Evolutionary conservation across 805 yeast genomes (phyloP), one percentile per base, ranked within the genome.

Genomic region (Babjeviella inositovora): DNA sequence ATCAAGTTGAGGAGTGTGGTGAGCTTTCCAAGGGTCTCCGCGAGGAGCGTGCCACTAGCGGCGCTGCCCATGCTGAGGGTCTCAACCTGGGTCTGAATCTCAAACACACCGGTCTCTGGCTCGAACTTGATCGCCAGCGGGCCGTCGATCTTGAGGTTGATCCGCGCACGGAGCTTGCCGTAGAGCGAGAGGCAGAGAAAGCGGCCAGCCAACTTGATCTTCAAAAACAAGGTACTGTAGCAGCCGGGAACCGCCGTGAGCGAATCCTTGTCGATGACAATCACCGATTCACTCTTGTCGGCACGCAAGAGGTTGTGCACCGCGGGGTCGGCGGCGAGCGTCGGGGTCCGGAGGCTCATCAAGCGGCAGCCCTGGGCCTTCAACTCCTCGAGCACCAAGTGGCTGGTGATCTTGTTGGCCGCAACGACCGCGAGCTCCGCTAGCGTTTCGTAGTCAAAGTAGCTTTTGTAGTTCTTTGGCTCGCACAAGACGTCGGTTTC

Each of bases 361-460:
- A 54, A 47, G 18, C 41, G 38, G 23, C 67, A 54, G 1, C 52
- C 49, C 26, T 51, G 49, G 9, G 34, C 38, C 16, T 43, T 47
- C 25, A 66, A 43, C 30, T 66, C 73, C 31, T 60, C 65, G n/a
- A 60, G 43, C 6, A 66, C 50, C 49, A 66, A 47, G 30, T 66
- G 65, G 26, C 64, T 60, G 22, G 64, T 49, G 23, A 66, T 48
- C 41, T 50, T 47, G 13, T 62, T 60, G 1, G 67, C 57, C 15
- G 70, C 51, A 5, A 46, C 26, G 11, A 51, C 53, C 1, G 64
- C 47, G 15, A 66, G 39, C 7, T 45, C 43, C 16, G 45, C 35
- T 30, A 62, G 50, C 28, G 53, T 53, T 10, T 36, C 35, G 29
- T 50, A 53, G 25, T 41, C 38, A 11, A 42, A 30, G 11, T 26